phyloP scores from a whole-genome alignment of 805 yeast genomes.

The Teunomyces atbi region DNA sequence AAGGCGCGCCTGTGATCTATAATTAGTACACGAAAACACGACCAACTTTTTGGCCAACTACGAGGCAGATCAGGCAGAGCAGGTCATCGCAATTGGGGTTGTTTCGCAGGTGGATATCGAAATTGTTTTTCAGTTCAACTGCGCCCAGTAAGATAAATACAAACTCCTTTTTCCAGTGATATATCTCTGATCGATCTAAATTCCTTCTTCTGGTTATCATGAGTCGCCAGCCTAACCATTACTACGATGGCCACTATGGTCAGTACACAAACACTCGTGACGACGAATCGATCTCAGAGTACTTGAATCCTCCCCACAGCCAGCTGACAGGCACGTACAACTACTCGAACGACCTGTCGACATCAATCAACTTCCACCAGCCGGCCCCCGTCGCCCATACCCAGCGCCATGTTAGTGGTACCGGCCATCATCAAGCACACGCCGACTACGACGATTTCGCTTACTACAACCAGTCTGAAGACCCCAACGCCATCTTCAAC shows the following conservation, averaged over 20 bases:
- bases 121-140: too few relatives aligned
- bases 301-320: constrained; percentile 12
- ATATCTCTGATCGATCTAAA: background rate
- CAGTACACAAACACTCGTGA: constrained; percentile 3
- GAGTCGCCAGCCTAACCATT: constrained; percentile 3
- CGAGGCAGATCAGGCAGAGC: too few relatives aligned
- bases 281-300: constrained; percentile 13
- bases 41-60: background rate
- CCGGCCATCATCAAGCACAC: constrained; percentile 4
- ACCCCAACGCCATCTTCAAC: constrained; percentile 28
- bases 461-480: constrained; percentile 21
- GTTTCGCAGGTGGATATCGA: too few relatives aligned
- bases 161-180: too few relatives aligned
- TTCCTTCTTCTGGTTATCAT: background rate
- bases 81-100: too few relatives aligned
- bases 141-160: too few relatives aligned
- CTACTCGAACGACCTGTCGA: constrained; percentile 13
- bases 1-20: background rate
- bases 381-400: constrained; percentile 24
- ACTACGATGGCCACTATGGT: constrained; percentile 1
- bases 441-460: constrained; percentile 20
- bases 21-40: background rate
- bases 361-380: constrained; percentile 27
- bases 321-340: constrained; percentile 20
- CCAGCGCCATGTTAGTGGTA: constrained; percentile 5